Conservation (phyloP, 495 filamentous ascomycete species). For the Aspergillus cavernicola region DNA sequence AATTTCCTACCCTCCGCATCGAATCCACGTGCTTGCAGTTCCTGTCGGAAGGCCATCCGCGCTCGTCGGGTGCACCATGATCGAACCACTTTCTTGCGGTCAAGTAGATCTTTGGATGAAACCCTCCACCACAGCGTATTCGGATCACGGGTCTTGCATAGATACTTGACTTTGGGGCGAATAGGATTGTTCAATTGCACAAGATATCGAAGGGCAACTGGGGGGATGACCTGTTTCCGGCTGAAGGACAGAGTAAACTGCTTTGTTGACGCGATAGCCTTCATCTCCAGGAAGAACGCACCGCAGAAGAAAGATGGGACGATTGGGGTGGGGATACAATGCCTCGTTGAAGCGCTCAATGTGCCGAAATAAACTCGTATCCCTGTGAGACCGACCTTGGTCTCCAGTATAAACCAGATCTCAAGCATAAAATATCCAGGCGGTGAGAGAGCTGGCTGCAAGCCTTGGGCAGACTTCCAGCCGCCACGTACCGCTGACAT, state of each 20-base stretch:
- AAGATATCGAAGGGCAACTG: constrained; percentile 33
- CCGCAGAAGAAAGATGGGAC: too few species aligned
- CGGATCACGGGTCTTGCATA: constrained; percentile 30
- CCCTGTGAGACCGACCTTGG: too few species aligned
- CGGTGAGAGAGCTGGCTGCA: constrained; percentile 18
- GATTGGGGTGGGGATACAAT: too few species aligned
- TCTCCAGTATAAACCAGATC: too few species aligned
- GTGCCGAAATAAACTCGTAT: too few species aligned
- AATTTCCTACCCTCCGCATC: constrained; percentile 47
- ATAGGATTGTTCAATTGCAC: constrained; percentile 24
- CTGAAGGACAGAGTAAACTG: constrained; percentile 25
- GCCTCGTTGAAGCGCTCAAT: too few species aligned
- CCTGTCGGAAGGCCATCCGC: constrained; percentile 50
- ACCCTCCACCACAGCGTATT: constrained; percentile 51
- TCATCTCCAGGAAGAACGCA: constrained; percentile 12
- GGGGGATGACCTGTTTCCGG: constrained; percentile 19
- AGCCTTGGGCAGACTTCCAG: constrained; percentile 20
- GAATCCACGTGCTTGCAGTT: constrained; percentile 53
- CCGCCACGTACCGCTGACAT: constrained; percentile 21
- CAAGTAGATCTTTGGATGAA: constrained; percentile 21
- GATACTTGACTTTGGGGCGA: constrained; percentile 35
- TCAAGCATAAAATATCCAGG: constrained; percentile 1
- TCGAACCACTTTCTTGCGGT: constrained; percentile 48
- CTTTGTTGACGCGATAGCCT: constrained; percentile 12
- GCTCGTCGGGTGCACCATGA: constrained; percentile 48